Evolutionary conservation across 306 rosid species (phyloP), one percentile per base, ranked within the genome.

Genomic region (Medicago arabica): DNA sequence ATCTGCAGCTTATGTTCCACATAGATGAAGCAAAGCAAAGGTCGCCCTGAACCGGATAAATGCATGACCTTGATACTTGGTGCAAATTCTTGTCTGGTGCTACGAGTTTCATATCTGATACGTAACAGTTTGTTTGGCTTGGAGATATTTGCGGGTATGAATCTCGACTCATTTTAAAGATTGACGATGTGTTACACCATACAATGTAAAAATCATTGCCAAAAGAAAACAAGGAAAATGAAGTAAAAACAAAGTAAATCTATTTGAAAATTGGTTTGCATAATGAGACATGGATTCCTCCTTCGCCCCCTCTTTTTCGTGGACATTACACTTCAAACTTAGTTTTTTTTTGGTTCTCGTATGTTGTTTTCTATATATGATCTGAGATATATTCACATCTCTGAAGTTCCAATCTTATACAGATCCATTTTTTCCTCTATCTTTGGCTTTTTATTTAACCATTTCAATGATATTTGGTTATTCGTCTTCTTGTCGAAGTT

Each of bases 1-100:
- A 8, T 81, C 49, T 58, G 86, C 87, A 94, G 98, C 88, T 92
- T 67, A 92, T 90, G 97, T 87, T 94, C 82, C 89, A 88, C 79
- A 87, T 94, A 82, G 90, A 83, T 4, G 96, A 90, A 69, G 88
- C 86, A 59, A 90, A 85, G 83, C 83, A 63, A 80, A 79, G 81
- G 64, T 75, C 65, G 0, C 39, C 75, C 47, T 85, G 84, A 85
- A 43, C 57, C 31, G 39, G 46, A 74, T 39, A 61, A 18, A 3
- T 54, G 12, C 55, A 47, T 51, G 67, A 49, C 58, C 77, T 38
- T 68, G 38, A 39, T 39, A 39, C 67, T 59, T 58, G 40, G 21
- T 47, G 19, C 62, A 62, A 44, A 39, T 58, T 75, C 76, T 10
- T 23, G 77, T 80, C 64, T 67, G 23, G 1, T 60, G 71, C 71